Conservation (phyloP, 495 filamentous ascomycete species). For the Aeminium ludgeri region DNA sequence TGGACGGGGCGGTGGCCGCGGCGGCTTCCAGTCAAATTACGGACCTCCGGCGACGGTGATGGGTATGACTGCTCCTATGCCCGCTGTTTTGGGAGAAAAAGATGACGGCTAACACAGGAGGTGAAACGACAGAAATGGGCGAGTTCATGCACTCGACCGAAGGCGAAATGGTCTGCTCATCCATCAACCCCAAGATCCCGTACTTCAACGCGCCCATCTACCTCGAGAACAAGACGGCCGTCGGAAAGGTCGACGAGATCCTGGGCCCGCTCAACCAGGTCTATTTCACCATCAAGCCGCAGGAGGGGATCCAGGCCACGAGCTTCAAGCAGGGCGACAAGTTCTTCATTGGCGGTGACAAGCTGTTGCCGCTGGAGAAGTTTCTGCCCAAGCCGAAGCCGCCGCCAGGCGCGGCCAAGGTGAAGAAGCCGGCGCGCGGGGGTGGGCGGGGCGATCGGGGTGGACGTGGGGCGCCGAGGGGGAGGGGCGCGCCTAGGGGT, state of each 20-base stretch:
- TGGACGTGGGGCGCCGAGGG: conserved; percentile 29
- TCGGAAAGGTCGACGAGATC: conserved; percentile 91
- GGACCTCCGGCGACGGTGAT: conserved; percentile 51
- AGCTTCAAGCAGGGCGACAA: conserved; percentile 94
- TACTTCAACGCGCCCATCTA: conserved; percentile 99
- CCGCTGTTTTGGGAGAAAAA: conserved; percentile 3
- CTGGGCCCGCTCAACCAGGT: conserved; percentile 91
- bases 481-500: conserved; percentile 21
- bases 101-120: conserved; percentile 24
- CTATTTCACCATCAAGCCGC: conserved; percentile 93
- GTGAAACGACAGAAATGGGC: conserved; percentile 60
- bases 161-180: conserved; percentile 91
- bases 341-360: conserved; percentile 88
- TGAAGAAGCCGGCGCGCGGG: conserved; percentile 36
- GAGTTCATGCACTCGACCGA: conserved; percentile 84
- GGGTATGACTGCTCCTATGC: conserved; percentile 34
- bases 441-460: conserved; percentile 28
- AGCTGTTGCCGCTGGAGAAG: conserved; percentile 83
- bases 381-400: conserved; percentile 93
- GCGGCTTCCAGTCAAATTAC: conserved; percentile 45
- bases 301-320: conserved; percentile 82
- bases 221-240: conserved; percentile 80
- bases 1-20: conserved; percentile 32
- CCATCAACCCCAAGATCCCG: conserved; percentile 83
- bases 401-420: conserved; percentile 43